Percentiles rank a stretch among this genome's conserved stretches.
Conservation (phyloP, 2,329 filamentous ascomycete genomes). For the Botrytis porri region DNA sequence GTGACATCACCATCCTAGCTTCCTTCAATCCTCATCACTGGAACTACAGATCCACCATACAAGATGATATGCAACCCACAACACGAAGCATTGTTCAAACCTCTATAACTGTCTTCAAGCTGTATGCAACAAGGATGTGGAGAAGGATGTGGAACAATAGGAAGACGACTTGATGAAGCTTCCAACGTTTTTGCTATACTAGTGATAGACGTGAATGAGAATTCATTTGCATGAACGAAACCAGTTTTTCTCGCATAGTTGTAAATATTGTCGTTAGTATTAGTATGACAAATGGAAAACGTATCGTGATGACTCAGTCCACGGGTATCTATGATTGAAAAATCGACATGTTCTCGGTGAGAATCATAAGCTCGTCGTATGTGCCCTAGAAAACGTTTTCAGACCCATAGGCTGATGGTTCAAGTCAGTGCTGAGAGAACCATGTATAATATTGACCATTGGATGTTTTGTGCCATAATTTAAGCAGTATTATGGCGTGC, state of each 20-base stretch:
- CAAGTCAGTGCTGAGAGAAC: neutral
- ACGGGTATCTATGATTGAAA: neutral
- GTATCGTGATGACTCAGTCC: neutral
- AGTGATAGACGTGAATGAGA: neutral
- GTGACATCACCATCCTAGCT: neutral
- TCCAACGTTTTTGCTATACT: neutral
- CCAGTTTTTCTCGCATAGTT: rapidly evolving
- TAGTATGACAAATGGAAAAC: neutral
- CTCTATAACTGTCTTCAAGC: neutral
- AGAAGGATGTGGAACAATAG: rapidly evolving
- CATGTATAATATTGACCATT: neutral
- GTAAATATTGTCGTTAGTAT: neutral
- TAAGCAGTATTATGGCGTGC: neutral
- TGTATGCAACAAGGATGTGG: neutral
- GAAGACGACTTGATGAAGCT: neutral
- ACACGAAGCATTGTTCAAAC: neutral
- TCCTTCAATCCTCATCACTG: neutral
- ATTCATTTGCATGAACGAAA: neutral
- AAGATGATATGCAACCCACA: neutral
- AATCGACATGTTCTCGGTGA: neutral
- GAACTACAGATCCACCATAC: neutral
- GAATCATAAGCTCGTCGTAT: neutral
- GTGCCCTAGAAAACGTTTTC: neutral
- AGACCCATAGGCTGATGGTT: neutral
- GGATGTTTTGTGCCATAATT: neutral